These are phyloP conservation scores for Thelonectria olida DNA, from an alignment of 2,329 filamentous ascomycete species.

Conservation along the genomic window DNA sequence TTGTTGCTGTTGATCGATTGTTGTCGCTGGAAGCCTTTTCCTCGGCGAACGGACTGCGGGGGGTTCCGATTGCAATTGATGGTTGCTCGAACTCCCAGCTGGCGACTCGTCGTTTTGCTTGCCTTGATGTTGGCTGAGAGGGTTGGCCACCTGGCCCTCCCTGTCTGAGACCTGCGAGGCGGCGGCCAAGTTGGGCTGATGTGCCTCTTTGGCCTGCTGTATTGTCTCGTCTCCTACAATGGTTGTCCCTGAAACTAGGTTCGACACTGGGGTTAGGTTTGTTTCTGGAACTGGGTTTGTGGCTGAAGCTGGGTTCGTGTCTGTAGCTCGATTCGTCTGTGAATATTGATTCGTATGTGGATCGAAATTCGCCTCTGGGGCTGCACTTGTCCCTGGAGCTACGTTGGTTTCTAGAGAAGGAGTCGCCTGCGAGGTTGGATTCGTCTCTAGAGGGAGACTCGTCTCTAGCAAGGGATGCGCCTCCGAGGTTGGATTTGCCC, in stretches of 20 bases:
- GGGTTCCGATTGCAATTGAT: background rate
- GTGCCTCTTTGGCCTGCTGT: background rate
- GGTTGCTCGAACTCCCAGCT: background rate
- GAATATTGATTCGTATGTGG: background rate
- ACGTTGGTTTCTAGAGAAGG: too few species aligned
- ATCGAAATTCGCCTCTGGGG: background rate
- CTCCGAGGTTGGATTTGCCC: background rate
- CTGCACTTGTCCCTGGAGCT: background rate
- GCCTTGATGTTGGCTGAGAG: background rate
- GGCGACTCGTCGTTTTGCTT: background rate
- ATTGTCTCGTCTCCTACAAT: background rate
- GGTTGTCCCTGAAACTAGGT: background rate
- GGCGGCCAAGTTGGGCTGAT: background rate
- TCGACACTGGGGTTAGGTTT: background rate
- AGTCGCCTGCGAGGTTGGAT: background rate
- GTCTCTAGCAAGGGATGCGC: background rate
- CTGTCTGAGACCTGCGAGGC: background rate
- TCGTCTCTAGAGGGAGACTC: background rate
- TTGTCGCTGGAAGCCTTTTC: background rate
- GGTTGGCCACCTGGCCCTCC: background rate
- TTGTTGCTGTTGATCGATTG: background rate
- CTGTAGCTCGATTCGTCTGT: background rate
- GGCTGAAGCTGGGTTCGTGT: background rate
- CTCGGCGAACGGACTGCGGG: background rate
- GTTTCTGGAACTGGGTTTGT: background rate